Evolutionary conservation across 1,284 basidiomycete genomes (phyloP).

Genomic region (Ceratobasidium sp.): DNA sequence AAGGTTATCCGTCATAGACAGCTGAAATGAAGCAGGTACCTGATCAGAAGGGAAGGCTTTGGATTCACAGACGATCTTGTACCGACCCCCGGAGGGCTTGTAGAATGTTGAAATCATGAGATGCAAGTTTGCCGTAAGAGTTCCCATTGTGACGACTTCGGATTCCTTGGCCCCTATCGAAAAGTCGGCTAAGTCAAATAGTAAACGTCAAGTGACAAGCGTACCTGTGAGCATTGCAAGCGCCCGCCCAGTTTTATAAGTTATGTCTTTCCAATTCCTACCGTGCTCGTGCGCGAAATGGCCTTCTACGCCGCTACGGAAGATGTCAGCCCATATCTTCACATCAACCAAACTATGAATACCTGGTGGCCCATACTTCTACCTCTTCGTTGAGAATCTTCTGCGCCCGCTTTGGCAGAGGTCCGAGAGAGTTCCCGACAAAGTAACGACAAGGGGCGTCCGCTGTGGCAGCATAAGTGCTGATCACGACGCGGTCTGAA

Average conservation of each 20-base stretch:
- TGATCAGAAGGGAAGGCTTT: constrained; percentile 97
- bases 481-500: background rate
- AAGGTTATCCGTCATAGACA: background rate
- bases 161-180: constrained; percentile 78
- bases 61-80: constrained; percentile 96
- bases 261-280: constrained; percentile 86
- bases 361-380: constrained; percentile 87
- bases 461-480: constrained; percentile 53
- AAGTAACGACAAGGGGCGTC: constrained; percentile 81
- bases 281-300: constrained; percentile 90
- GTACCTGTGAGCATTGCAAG: constrained; percentile 35
- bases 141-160: constrained; percentile 95
- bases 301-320: constrained; percentile 82
- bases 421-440: constrained; percentile 95
- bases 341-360: constrained; percentile 33
- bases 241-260: constrained; percentile 61
- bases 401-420: constrained; percentile 78
- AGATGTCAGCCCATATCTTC: constrained; percentile 18
- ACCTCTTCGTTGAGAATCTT: constrained; percentile 85
- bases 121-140: constrained; percentile 94
- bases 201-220: background rate
- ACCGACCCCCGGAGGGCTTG: constrained; percentile 82
- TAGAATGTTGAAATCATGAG: constrained; percentile 95
- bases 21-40: constrained; percentile 59
- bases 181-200: constrained; percentile 4